These are phyloP conservation scores for Scleromitrula shiraiana DNA, from an alignment of 2,329 filamentous ascomycete genomes.

Conservation along the genomic window DNA sequence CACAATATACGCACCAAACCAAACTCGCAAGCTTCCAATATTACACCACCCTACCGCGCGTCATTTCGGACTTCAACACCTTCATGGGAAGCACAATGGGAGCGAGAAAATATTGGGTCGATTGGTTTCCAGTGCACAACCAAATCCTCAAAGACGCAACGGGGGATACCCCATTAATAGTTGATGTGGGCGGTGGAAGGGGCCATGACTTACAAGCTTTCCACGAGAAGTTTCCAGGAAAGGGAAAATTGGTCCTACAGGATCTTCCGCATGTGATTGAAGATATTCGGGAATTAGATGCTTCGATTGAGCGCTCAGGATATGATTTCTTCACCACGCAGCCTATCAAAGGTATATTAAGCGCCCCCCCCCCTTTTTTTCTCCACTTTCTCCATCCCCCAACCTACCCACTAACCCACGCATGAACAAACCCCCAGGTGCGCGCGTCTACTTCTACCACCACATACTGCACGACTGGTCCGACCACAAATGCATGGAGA, in stretches of 20 bases:
- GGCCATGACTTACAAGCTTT: conserved; percentile 29
- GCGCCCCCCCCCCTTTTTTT: neutral
- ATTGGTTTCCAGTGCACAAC: neutral
- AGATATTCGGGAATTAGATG: conserved; percentile 18
- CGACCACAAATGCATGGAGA: neutral
- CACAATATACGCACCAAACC: neutral
- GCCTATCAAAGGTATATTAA: conserved; percentile 18
- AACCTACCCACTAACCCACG: too few species aligned
- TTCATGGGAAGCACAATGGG: neutral
- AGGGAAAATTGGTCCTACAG: conserved; percentile 26
- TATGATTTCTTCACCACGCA: conserved; percentile 27
- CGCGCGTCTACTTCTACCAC: neutral
- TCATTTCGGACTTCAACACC: neutral
- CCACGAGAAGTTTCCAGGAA: neutral
- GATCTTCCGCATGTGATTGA: conserved; percentile 28
- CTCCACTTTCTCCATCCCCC: too few species aligned
- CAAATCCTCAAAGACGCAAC: neutral
- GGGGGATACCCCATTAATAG: conserved; percentile 22
- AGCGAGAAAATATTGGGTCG: neutral
- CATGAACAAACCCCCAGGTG: neutral
- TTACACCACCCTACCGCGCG: neutral
- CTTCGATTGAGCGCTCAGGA: conserved; percentile 25
- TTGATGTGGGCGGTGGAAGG: conserved; percentile 35
- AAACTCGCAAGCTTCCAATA: neutral
- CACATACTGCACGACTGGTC: neutral